Base-by-base conservation (phyloP, 202 grass and related monocot species). In the Dendrocalamus latiflorus region DNA sequence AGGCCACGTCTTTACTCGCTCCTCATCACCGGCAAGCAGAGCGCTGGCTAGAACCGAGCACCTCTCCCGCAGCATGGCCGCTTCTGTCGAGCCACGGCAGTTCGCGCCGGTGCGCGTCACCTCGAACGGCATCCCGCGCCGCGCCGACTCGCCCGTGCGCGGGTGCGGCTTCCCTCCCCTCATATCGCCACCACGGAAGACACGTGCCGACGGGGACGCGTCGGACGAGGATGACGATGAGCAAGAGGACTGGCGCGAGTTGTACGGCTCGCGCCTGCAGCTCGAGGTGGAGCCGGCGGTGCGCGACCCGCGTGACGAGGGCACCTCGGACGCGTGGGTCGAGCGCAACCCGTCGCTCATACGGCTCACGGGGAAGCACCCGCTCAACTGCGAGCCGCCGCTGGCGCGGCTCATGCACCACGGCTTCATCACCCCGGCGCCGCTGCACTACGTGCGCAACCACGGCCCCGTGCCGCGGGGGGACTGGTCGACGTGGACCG, bases 371-470 rank as follows among this genome's bases (percentile, higher is more conserved):
- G 94, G 94, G 10, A 94, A 94, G 74, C 94, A 97, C 77, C 94
- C 94, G 33, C 33, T 97, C 63, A 97, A 97, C 86, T 91, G 77
- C 70, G 94, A 97, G 90, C 91, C 94, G 14, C 90, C 90, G 18
- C 88, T 97, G 37, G 10, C 80, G 5, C 83, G 88, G 6, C 86
- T 97, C 6, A 97, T 97, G 94, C 90, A 92, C 81, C 91, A 94
- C 80, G 91, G 91, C 5, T 97, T 97, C 85, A 90, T 97, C 88
- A 97, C 91, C 21, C 94, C 94, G 12, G 91, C 89, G 43, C 83
- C 86, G 73, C 80, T 97, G 34, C 94, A 97, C 83, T 97, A 97
- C 83, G 94, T 97, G 24, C 90, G 94, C 66, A 97, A 97, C 90
- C 94, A 97, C 79, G 94, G 94, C 28, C 1, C 68, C 10, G 94